phyloP scores from a whole-genome alignment of 1,284 basidiomycete genomes.

The Earliella scabrosa region DNA sequence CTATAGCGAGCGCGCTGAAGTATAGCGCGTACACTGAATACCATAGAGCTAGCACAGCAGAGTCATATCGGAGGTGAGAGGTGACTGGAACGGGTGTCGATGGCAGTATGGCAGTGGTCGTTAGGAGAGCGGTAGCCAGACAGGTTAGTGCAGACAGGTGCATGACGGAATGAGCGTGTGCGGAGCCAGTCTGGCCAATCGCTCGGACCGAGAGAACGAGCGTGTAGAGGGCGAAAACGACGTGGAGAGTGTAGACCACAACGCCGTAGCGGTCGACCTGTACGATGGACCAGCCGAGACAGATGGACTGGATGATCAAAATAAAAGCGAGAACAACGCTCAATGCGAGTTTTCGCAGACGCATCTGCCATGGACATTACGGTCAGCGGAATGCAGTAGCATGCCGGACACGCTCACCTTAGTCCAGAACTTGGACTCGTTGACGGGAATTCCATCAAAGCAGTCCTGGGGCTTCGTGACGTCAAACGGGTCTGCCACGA shows the following conservation, averaged over 20 bases:
- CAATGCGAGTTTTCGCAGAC: constrained; percentile 58
- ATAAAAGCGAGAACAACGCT: constrained; percentile 48
- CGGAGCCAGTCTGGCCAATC: constrained; percentile 52
- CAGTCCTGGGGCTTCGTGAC: constrained; percentile 73
- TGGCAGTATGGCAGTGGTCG: constrained; percentile 60
- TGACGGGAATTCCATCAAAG: constrained; percentile 76
- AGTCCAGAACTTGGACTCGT: constrained; percentile 75
- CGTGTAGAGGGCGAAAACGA: constrained; percentile 64
- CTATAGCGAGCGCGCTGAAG: constrained; percentile 47
- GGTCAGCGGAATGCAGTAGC: too few relatives aligned
- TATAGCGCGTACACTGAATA: constrained; percentile 55
- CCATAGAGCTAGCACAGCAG: constrained; percentile 45
- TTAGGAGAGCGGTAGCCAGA: constrained; percentile 54
- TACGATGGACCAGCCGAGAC: constrained; percentile 56
- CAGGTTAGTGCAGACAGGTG: constrained; percentile 68
- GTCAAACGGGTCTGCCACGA: constrained; percentile 73
- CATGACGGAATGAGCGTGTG: constrained; percentile 68
- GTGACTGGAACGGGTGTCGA: constrained; percentile 46
- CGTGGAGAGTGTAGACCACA: constrained; percentile 52
- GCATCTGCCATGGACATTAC: constrained; percentile 47
- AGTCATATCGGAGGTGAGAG: constrained; percentile 16
- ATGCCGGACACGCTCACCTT: constrained; percentile 41
- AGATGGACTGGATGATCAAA: constrained; percentile 54
- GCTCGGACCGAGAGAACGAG: constrained; percentile 57
- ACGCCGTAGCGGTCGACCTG: constrained; percentile 40